Conservation (phyloP, 192 early-diverging fungal species). For the Umbelopsis sp. region DNA sequence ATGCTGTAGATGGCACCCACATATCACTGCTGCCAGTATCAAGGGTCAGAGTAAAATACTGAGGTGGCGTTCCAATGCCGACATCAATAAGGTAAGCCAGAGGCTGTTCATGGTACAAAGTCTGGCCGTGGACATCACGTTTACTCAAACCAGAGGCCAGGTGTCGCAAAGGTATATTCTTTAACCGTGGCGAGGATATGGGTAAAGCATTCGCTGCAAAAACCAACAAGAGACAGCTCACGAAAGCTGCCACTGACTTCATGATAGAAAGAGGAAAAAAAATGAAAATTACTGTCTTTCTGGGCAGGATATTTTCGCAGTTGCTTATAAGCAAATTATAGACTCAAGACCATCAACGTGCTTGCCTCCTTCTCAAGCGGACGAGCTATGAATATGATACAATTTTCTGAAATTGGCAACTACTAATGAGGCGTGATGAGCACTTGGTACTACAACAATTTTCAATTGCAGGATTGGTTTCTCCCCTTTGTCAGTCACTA, state of each 20-base stretch:
- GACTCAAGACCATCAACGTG: too few species aligned
- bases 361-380: too few species aligned
- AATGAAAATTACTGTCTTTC: too few species aligned
- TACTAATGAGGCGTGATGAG: conserved; percentile 4
- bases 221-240: background rate
- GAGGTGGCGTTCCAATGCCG: conserved; percentile 82
- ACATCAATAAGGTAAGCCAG: conserved; percentile 53
- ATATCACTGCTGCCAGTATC: conserved; percentile 76
- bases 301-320: too few species aligned
- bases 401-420: conserved; percentile 1
- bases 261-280: too few species aligned
- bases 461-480: too few species aligned
- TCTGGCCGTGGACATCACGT: background rate
- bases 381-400: too few species aligned
- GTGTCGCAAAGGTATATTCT: background rate
- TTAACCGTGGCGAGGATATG: background rate
- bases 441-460: background rate
- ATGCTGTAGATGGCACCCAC: conserved; percentile 33
- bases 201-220: background rate
- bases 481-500: too few species aligned
- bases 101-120: conserved; percentile 9
- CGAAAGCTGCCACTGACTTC: background rate
- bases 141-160: background rate
- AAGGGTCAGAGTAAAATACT: conserved; percentile 89
- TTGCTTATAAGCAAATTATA: too few species aligned